These are phyloP conservation scores for Verticillium nonalfalfae DNA, from an alignment of 2,329 filamentous ascomycete genomes.

Conservation along the genomic window DNA sequence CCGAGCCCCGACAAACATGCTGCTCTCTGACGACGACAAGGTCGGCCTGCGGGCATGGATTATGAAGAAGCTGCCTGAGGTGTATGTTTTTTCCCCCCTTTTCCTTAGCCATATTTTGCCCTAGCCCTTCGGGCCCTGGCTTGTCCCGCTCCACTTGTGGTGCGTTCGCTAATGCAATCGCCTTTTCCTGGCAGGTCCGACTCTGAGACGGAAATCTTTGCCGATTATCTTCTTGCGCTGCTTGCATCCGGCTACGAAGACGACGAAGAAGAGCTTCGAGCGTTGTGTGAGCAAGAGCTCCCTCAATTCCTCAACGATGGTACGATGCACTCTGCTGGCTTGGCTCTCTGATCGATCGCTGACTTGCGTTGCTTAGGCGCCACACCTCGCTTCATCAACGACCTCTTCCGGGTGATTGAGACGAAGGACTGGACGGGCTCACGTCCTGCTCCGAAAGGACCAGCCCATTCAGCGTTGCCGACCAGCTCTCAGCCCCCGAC, in stretches of 20 bases:
- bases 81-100: constrained; percentile 1
- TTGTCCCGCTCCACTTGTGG: not conserved
- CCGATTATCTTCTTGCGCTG: constrained; percentile 77
- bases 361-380: not conserved
- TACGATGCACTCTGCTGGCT: constrained; percentile 15
- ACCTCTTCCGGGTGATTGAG: constrained; percentile 61
- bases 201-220: constrained; percentile 74
- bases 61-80: constrained; percentile 40
- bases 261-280: constrained; percentile 54
- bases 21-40: constrained; percentile 57
- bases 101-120: not conserved
- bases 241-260: constrained; percentile 57
- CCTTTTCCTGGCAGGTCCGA: constrained; percentile 53
- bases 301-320: constrained; percentile 70
- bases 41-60: constrained; percentile 69
- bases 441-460: not conserved
- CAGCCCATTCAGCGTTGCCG: not conserved
- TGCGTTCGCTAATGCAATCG: not conserved
- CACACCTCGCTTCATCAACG: constrained; percentile 38
- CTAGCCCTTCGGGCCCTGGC: not conserved
- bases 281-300: constrained; percentile 65
- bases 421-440: constrained; percentile 45
- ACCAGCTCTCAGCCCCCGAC: not conserved
- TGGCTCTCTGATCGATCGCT: not conserved
- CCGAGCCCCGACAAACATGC: constrained; percentile 31